Evolutionary conservation across 1,284 basidiomycete species (phyloP).

Genomic region (Blastosporella zonata): DNA sequence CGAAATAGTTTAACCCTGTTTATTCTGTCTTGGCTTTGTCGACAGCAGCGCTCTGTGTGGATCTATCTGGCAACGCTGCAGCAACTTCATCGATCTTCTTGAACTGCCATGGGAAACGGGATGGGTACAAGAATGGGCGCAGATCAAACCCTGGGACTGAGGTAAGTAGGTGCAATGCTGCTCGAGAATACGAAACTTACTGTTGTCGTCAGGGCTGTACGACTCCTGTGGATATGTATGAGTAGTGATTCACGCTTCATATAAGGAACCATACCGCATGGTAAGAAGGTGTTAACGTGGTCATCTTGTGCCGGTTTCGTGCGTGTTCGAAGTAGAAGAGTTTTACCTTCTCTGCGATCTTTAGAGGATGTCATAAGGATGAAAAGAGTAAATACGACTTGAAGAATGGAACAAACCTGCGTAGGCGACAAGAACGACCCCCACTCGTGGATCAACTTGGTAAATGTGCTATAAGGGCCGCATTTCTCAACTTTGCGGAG

Average conservation of each 20-base stretch:
- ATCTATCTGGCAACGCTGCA: slow-evolving; percentile 69
- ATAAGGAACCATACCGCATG: slow-evolving; percentile 72
- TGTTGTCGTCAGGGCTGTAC: slow-evolving; percentile 95
- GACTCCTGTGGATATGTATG: slow-evolving; percentile 59
- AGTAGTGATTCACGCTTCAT: background rate
- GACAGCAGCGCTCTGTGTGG: slow-evolving; percentile 30
- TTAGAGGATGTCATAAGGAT: background rate
- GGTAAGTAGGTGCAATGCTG: slow-evolving; percentile 14
- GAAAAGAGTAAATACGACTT: background rate
- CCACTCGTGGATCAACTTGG: slow-evolving; percentile 93
- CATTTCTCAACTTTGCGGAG: slow-evolving; percentile 96
- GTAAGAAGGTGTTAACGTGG: slow-evolving; percentile 93
- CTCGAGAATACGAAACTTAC: slow-evolving; percentile 43
- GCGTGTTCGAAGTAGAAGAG: slow-evolving; percentile 97
- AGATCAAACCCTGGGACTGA: slow-evolving; percentile 80
- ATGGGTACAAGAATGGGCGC: slow-evolving; percentile 94
- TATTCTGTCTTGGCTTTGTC: slow-evolving; percentile 38
- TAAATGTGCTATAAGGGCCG: slow-evolving; percentile 96
- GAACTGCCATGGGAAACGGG: slow-evolving; percentile 95
- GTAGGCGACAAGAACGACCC: slow-evolving; percentile 74
- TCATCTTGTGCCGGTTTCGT: slow-evolving; percentile 99
- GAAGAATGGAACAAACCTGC: slow-evolving; percentile 49
- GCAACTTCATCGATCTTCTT: slow-evolving; percentile 89
- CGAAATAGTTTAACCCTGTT: slow-evolving; percentile 4
- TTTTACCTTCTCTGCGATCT: slow-evolving; percentile 98